phyloP scores from a whole-genome alignment of 1,284 basidiomycete genomes.

The Cutaneotrichosporon sp. region DNA sequence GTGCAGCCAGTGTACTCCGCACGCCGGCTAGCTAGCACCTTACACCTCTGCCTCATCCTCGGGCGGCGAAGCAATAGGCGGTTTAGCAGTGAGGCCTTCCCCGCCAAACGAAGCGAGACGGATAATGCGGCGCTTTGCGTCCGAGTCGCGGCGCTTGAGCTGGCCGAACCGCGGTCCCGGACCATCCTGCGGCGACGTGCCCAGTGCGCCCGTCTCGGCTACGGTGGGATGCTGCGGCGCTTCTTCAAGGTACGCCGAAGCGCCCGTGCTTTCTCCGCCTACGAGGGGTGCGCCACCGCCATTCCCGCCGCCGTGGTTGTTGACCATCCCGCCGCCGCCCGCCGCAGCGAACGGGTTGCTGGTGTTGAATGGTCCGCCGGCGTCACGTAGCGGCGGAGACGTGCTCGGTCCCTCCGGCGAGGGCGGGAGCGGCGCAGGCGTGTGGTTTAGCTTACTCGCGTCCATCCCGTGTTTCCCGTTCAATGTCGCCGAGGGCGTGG shows the following conservation, averaged over 20 bases:
- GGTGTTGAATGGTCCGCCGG: not conserved
- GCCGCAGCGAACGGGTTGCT: not conserved
- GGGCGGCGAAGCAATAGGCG: conserved; percentile 9
- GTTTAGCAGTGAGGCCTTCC: conserved; percentile 38
- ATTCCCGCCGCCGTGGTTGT: not conserved
- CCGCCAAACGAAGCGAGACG: conserved; percentile 42
- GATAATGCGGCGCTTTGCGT: conserved; percentile 28
- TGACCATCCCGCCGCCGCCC: not conserved
- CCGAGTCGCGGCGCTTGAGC: conserved; percentile 33
- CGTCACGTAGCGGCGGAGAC: conserved; percentile 20
- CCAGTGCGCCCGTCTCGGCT: conserved; percentile 38
- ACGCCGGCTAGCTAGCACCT: not conserved
- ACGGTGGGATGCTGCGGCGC: conserved; percentile 31
- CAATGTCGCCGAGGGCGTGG: not conserved
- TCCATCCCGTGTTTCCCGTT: conserved; percentile 20
- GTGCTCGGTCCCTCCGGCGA: conserved; percentile 7
- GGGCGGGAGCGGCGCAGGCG: conserved; percentile 25
- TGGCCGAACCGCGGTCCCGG: conserved; percentile 33
- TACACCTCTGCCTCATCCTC: not conserved
- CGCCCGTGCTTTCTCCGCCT: not conserved
- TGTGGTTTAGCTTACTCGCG: conserved; percentile 38
- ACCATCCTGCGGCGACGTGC: conserved; percentile 17
- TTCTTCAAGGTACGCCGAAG: conserved; percentile 35
- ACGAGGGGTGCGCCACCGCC: not conserved
- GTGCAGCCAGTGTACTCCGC: no score